A percentile compares a stretch with the other conserved stretches of the same genome.
phyloP scores from a whole-genome alignment of 1,284 basidiomycete species.

The Fomitopsis betulina region DNA sequence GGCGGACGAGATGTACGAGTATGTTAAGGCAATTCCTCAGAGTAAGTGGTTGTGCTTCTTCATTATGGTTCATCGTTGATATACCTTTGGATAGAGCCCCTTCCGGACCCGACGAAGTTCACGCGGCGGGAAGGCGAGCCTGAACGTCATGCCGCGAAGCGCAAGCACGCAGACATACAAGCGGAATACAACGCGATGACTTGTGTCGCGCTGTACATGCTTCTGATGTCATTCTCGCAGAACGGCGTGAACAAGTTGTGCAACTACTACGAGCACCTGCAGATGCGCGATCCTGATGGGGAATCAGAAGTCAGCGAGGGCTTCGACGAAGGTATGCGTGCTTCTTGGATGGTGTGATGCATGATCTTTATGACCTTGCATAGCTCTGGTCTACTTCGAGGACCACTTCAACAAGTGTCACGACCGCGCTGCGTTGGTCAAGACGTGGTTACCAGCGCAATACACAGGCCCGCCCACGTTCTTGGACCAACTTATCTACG shows the following conservation, averaged over 20 bases:
- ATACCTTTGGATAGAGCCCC: slow-evolving; percentile 46
- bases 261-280: slow-evolving; percentile 68
- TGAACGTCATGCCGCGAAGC: slow-evolving; percentile 57
- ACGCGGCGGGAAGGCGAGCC: slow-evolving; percentile 65
- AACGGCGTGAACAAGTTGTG: slow-evolving; percentile 80
- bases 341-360: slow-evolving; percentile 8
- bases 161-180: slow-evolving; percentile 67
- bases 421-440: slow-evolving; percentile 68
- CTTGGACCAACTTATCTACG: slow-evolving; percentile 80
- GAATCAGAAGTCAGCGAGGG: slow-evolving; percentile 68
- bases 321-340: slow-evolving; percentile 66
- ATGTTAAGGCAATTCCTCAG: slow-evolving; percentile 71
- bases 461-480: slow-evolving; percentile 71
- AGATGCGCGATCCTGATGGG: slow-evolving; percentile 72
- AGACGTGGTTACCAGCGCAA: slow-evolving; percentile 76
- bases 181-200: slow-evolving; percentile 80
- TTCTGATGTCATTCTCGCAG: slow-evolving; percentile 89
- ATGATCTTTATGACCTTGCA: not conserved
- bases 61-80: not conserved
- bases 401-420: slow-evolving; percentile 76
- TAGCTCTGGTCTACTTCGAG: slow-evolving; percentile 74
- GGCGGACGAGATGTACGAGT: slow-evolving; percentile 90
- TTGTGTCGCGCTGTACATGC: slow-evolving; percentile 88
- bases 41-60: slow-evolving; percentile 42
- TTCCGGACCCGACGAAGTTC: slow-evolving; percentile 72